Base-by-base conservation (phyloP, 768 basidiomycete genomes). In the Psilocybe subaeruginosa region DNA sequence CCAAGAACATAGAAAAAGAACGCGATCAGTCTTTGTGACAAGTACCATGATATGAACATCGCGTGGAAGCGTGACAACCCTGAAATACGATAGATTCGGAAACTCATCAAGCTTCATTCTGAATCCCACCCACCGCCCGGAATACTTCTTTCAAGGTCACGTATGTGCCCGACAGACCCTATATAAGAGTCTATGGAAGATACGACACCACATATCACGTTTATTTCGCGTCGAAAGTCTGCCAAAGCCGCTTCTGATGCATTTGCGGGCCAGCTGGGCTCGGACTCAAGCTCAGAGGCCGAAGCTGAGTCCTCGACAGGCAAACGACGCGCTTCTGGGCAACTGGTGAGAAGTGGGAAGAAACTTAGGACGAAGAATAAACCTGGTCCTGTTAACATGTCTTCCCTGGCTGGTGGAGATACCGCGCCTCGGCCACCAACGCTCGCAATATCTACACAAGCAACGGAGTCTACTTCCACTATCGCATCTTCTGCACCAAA, bases 211-310 rank as follows among this genome's bases (percentile, higher is more conserved):
- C n/a, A 29, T 43, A n/a, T n/a, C 8, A 60, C 39, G 7, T 55
- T 68, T 14, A 37, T 69, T 8, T 73, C 76, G 6, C 56, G 65
- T 31, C 77, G 78, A 7, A 71, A 69, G 27, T 76, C 78, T 3
- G 78, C 77, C 0, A 55, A 68, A 51, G 69, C 64, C 19, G 79
- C 79, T 48, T 57, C 66, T 1, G 72, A 67, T 3, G 69, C 63
- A 56, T 69, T 81, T 61, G 66, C 71, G 48, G 70, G 66, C 8
- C 78, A 80, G 46, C 70, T 70, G 27, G 64, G 59, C 73, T 37
- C 66, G 46, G 62, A 63, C 30, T 65, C 16, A 64, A 72, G 68
- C 68, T 70, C 17, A 58, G 70, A 41, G 58, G 57, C 48, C 33
- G 37, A 33, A 3, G 57, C 33, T n/a, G 41, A 29, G 43, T 16